Conservation (phyloP, 169 alveolate species). For the Plasmodium malariae region DNA sequence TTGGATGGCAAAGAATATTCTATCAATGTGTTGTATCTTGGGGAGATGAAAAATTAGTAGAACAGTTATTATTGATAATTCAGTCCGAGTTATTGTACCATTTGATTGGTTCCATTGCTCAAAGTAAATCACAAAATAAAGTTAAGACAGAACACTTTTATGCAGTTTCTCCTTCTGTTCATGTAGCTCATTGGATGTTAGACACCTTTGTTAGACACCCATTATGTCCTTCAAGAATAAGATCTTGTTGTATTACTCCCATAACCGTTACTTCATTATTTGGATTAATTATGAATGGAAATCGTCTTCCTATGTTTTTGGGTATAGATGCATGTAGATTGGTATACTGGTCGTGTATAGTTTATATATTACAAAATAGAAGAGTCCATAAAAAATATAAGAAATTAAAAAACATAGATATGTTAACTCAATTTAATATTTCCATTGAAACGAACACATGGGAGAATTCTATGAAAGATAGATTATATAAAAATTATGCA, state of each 20-base stretch:
- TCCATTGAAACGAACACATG: background rate
- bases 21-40: constrained; percentile 78
- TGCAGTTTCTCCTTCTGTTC: constrained; percentile 87
- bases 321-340: constrained; percentile 90
- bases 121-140: constrained; percentile 77
- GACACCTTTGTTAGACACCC: constrained; percentile 92
- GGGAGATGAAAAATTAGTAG: constrained; percentile 52
- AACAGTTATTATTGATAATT: constrained; percentile 72
- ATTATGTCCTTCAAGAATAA: constrained; percentile 87
- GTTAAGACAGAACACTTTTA: constrained; percentile 79
- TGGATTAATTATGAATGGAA: constrained; percentile 88
- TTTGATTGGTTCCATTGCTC: constrained; percentile 87
- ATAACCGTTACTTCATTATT: constrained; percentile 84
- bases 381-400: constrained; percentile 12
- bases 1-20: constrained; percentile 88
- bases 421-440: constrained; percentile 50
- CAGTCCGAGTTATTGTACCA: constrained; percentile 86
- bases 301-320: constrained; percentile 88
- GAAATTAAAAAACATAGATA: constrained; percentile 52
- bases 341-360: constrained; percentile 84
- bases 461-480: background rate
- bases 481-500: background rate
- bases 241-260: constrained; percentile 84
- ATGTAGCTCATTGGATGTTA: constrained; percentile 91
- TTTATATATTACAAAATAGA: constrained; percentile 39